A percentile compares a stretch with the other conserved stretches of the same genome.
phyloP scores from a whole-genome alignment of 2,329 filamentous ascomycete species.

The Fusarium hostae region DNA sequence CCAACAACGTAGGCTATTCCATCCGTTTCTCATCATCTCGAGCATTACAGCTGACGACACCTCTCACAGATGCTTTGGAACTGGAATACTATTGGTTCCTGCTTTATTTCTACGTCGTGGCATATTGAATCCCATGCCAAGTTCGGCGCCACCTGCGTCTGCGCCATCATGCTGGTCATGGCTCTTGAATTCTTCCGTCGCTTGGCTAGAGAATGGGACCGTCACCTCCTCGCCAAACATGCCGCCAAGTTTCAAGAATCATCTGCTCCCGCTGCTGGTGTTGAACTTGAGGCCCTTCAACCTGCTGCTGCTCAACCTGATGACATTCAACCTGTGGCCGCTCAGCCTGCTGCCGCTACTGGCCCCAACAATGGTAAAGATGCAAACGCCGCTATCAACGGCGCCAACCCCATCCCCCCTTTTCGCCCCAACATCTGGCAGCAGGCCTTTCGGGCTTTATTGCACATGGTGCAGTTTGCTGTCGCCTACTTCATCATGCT shows the following conservation, averaged over 20 bases:
- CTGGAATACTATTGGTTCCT: constrained; percentile 77
- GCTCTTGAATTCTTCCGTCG: constrained; percentile 78
- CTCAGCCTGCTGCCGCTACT: neutral
- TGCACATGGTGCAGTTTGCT: constrained; percentile 78
- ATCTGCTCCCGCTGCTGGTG: constrained; percentile 5
- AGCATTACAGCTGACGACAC: neutral
- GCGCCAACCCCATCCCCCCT: constrained; percentile 41
- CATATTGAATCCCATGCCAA: constrained; percentile 74
- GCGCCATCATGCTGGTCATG: constrained; percentile 78
- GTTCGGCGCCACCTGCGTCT: constrained; percentile 85
- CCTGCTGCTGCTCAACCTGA: neutral
- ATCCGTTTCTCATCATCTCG: neutral
- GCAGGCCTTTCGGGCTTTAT: constrained; percentile 71
- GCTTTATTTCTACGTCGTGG: constrained; percentile 77
- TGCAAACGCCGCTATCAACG: constrained; percentile 16
- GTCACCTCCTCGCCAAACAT: constrained; percentile 68
- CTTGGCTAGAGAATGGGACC: constrained; percentile 77
- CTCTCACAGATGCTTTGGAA: constrained; percentile 78
- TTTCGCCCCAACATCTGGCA: constrained; percentile 71
- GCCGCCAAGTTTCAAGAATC: constrained; percentile 47
- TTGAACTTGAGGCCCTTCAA: neutral
- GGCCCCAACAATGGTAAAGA: constrained; percentile 41
- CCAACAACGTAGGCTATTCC: constrained; percentile 41
- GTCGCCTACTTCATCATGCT: constrained; percentile 85
- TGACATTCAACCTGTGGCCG: neutral